Evolutionary conservation across 352 stramenopile genomes (phyloP).

Genomic region (Globisporangium paddicum): DNA sequence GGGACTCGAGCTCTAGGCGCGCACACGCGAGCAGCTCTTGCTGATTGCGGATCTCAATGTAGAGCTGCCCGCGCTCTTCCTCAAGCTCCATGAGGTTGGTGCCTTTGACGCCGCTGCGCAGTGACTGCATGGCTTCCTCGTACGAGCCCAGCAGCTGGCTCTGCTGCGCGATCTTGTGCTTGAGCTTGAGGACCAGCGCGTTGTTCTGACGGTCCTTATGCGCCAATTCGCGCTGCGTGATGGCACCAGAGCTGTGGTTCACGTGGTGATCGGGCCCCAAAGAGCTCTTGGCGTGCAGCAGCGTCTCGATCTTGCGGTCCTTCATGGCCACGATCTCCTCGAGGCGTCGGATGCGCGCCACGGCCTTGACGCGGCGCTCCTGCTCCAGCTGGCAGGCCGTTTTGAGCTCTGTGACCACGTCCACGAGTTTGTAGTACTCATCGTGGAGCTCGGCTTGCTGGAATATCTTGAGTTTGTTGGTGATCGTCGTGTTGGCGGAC

Average conservation of each 20-base stretch:
- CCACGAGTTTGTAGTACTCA: conserved; percentile 55
- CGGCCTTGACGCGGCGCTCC: conserved; percentile 37
- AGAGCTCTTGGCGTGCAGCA: conserved; percentile 34
- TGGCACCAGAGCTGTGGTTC: not conserved
- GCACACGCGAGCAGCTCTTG: conserved; percentile 25
- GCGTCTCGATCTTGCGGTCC: conserved; percentile 61
- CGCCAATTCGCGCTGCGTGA: conserved; percentile 32
- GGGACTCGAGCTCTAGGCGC: conserved; percentile 23
- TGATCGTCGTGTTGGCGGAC: conserved; percentile 21
- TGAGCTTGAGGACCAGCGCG: conserved; percentile 42
- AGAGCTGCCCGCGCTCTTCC: conserved; percentile 45
- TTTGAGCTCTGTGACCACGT: conserved; percentile 49
- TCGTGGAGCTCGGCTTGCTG: conserved; percentile 57
- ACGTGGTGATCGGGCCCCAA: conserved; percentile 11
- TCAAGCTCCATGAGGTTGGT: conserved; percentile 59
- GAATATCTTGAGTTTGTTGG: conserved; percentile 35
- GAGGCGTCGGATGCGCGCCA: conserved; percentile 39
- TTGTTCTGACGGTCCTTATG: conserved; percentile 47
- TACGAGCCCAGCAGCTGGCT: conserved; percentile 44
- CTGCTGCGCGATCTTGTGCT: conserved; percentile 50
- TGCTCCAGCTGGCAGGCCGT: conserved; percentile 43
- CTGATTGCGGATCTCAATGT: conserved; percentile 32
- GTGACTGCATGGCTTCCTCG: conserved; percentile 52
- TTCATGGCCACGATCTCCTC: conserved; percentile 66
- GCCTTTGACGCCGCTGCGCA: conserved; percentile 41